A percentile compares a stretch with the other conserved stretches of the same genome.
phyloP scores from a whole-genome alignment of 805 yeast genomes.

The Tetrapisispora fleetii region DNA sequence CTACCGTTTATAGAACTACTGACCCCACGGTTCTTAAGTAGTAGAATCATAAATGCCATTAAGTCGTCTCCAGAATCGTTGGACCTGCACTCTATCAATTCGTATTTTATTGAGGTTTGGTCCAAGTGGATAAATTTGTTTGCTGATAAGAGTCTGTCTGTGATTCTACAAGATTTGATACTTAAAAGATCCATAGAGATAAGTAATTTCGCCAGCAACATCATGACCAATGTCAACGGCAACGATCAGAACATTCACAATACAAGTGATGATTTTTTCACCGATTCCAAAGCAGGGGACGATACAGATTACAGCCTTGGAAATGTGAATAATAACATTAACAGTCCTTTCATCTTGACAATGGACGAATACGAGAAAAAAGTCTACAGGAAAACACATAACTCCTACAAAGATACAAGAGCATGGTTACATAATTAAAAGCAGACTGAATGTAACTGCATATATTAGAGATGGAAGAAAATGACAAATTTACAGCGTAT shows the following conservation, averaged over 20 bases:
- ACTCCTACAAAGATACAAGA: constrained; percentile 36
- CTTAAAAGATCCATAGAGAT: constrained; percentile 60
- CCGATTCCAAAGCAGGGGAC: background rate
- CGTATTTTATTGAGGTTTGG: constrained; percentile 60
- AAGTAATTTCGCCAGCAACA: constrained; percentile 49
- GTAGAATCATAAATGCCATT: constrained; percentile 68
- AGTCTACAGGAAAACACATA: constrained; percentile 45
- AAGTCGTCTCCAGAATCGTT: constrained; percentile 57
- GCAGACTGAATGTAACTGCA: no score
- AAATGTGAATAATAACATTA: constrained; percentile 28
- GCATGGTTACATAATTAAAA: constrained; percentile 29
- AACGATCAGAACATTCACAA: constrained; percentile 10
- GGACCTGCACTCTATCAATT: constrained; percentile 56
- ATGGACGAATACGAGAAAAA: constrained; percentile 70
- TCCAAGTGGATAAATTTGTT: constrained; percentile 72
- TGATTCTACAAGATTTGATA: constrained; percentile 42
- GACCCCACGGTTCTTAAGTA: constrained; percentile 60
- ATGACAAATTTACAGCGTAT: no score
- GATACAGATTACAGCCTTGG: constrained; percentile 19
- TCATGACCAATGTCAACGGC: constrained; percentile 4
- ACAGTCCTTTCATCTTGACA: constrained; percentile 41
- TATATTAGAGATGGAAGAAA: no score
- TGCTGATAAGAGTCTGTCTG: constrained; percentile 52
- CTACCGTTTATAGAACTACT: constrained; percentile 53
- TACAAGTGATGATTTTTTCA: constrained; percentile 11